Conservation (phyloP, 192 early-diverging fungal genomes). For the Podila horticola region DNA sequence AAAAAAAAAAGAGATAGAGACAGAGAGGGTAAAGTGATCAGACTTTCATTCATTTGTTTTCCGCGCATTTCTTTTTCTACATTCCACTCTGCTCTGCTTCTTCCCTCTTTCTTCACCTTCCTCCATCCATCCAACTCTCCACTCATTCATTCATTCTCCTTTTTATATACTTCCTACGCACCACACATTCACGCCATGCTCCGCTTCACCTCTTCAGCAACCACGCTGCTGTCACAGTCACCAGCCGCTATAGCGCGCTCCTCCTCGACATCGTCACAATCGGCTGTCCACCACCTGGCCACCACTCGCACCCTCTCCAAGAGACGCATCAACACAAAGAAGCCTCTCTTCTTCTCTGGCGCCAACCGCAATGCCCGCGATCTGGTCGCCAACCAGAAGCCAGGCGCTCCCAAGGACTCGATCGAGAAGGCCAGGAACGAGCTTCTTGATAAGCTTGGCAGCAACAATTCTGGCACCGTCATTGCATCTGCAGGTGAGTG, state of each 20-base stretch:
- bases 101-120: neutral
- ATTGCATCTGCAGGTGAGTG: slow-evolving; percentile 22
- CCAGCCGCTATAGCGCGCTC: neutral
- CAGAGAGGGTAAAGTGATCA: neutral
- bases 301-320: slow-evolving; percentile 5
- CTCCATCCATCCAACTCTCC: neutral
- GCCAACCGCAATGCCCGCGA: slow-evolving; percentile 10
- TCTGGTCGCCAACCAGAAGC: slow-evolving; percentile 11
- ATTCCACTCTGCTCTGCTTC: neutral
- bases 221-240: neutral
- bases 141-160: neutral
- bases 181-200: neutral
- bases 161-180: neutral
- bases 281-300: slow-evolving; percentile 4
- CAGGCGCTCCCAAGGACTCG: slow-evolving; percentile 4
- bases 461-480: slow-evolving; percentile 25
- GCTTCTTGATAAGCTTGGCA: slow-evolving; percentile 33
- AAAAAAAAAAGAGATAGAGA: neutral
- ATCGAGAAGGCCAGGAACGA: slow-evolving; percentile 39
- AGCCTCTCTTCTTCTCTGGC: slow-evolving; percentile 14
- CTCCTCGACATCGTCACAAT: neutral
- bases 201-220: neutral
- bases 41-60: neutral
- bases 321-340: slow-evolving; percentile 19
- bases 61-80: neutral